A percentile compares a stretch with the other conserved stretches of the same genome.
Evolutionary conservation across 768 basidiomycete species (phyloP).

Genomic region (Hericium rajendrae): DNA sequence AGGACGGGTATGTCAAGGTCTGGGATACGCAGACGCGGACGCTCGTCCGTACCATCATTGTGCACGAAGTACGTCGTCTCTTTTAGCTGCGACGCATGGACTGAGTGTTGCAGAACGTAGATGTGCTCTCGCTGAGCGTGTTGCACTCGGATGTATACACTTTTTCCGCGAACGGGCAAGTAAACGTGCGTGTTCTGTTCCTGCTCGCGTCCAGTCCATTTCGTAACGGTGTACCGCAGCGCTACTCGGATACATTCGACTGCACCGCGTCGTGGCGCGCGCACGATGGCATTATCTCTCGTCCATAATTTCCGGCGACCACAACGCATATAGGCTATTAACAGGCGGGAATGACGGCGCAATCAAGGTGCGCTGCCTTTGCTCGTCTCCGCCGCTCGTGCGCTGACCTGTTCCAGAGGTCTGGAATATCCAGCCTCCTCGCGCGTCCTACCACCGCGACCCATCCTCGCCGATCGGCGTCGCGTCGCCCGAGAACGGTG

Average conservation of each 20-base stretch:
- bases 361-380: slow-evolving; percentile 50
- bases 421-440: slow-evolving; percentile 25
- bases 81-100: not conserved
- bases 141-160: slow-evolving; percentile 45
- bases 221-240: slow-evolving; percentile 28
- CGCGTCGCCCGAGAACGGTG: not conserved
- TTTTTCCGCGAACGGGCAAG: slow-evolving; percentile 43
- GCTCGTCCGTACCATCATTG: slow-evolving; percentile 76
- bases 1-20: slow-evolving; percentile 88
- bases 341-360: slow-evolving; percentile 83
- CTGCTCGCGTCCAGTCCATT: not conserved
- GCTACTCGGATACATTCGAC: slow-evolving; percentile 80
- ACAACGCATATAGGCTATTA: slow-evolving; percentile 36
- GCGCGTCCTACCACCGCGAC: not conserved
- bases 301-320: slow-evolving; percentile 43
- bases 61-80: slow-evolving; percentile 54
- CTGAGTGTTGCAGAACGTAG: slow-evolving; percentile 45
- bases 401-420: slow-evolving; percentile 21
- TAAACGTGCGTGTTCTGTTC: slow-evolving; percentile 41
- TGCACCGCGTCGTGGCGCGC: slow-evolving; percentile 76
- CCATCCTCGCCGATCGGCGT: not conserved
- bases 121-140: slow-evolving; percentile 74
- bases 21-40: slow-evolving; percentile 88
- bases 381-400: not conserved
- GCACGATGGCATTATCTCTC: slow-evolving; percentile 81